Conservation (phyloP, 2,329 filamentous ascomycete species). For the Diaporthe vexans region DNA sequence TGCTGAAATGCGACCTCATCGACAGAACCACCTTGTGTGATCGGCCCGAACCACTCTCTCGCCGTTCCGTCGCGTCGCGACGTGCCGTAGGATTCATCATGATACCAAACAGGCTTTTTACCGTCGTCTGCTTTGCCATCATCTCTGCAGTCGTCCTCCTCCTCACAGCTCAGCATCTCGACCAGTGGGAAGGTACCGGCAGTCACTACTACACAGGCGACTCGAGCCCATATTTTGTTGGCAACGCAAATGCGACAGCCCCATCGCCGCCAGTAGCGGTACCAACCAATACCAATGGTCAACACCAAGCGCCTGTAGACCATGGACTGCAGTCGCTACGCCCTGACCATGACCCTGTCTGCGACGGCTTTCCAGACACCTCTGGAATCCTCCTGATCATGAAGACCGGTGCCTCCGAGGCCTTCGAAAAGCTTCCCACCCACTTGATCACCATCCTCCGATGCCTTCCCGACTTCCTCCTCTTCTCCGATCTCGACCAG, state of each 20-base stretch:
- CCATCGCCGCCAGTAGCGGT: neutral
- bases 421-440: conserved; percentile 66
- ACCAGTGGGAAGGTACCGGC: conserved; percentile 49
- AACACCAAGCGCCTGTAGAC: neutral
- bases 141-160: conserved; percentile 51
- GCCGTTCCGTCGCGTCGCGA: neutral
- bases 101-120: conserved; percentile 49
- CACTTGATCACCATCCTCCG: conserved; percentile 68
- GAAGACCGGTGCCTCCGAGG: conserved; percentile 72
- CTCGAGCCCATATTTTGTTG: conserved; percentile 40
- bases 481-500: conserved; percentile 71
- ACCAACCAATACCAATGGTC: neutral
- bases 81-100: conserved; percentile 43
- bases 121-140: conserved; percentile 47
- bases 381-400: conserved; percentile 66
- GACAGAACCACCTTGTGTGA: neutral
- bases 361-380: conserved; percentile 57
- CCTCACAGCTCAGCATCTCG: conserved; percentile 51
- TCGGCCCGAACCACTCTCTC: neutral
- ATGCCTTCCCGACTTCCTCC: conserved; percentile 67
- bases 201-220: conserved; percentile 46
- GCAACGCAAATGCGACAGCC: conserved; percentile 1
- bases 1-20: neutral
- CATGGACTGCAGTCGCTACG: neutral
- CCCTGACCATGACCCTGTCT: conserved; percentile 40